These are phyloP conservation scores for Ceratobasidium sp. DNA, from an alignment of 1,284 basidiomycete genomes.

Conservation along the genomic window DNA sequence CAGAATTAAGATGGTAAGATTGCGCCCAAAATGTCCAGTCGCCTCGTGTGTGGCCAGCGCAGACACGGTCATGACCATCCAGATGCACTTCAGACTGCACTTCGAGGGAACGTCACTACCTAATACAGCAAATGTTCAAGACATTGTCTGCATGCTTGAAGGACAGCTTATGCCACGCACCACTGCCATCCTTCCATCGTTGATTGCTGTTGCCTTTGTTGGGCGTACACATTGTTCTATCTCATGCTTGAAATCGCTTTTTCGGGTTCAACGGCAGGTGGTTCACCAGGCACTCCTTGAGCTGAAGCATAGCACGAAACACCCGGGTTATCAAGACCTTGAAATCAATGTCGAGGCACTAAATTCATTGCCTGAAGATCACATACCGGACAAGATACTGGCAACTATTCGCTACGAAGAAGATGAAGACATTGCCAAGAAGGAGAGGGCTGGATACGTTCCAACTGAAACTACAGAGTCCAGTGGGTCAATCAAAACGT, in stretches of 20 bases:
- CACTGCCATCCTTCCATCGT: constrained; percentile 49
- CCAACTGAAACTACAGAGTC: background rate
- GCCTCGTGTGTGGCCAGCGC: too few species aligned
- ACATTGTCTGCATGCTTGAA: constrained; percentile 50
- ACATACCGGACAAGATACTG: constrained; percentile 35
- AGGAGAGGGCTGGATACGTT: constrained; percentile 32
- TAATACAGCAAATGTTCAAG: constrained; percentile 49
- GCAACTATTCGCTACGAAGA: constrained; percentile 7
- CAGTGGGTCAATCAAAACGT: too few species aligned
- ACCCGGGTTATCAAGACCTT: constrained; percentile 28
- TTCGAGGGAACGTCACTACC: constrained; percentile 53
- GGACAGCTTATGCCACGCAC: constrained; percentile 52
- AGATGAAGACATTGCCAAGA: background rate
- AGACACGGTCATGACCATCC: too few species aligned
- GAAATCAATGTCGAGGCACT: background rate
- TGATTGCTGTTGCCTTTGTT: constrained; percentile 53
- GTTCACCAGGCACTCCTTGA: constrained; percentile 47
- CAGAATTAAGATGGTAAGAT: too few species aligned
- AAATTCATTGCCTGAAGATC: constrained; percentile 37
- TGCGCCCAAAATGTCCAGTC: too few species aligned
- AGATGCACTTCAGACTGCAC: constrained; percentile 47
- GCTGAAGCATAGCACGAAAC: constrained; percentile 8
- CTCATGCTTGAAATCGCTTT: constrained; percentile 47
- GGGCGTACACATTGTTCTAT: constrained; percentile 49
- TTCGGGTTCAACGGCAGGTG: constrained; percentile 48